phyloP scores from a whole-genome alignment of 2,329 filamentous ascomycete genomes.

The Colletotrichum sp. region DNA sequence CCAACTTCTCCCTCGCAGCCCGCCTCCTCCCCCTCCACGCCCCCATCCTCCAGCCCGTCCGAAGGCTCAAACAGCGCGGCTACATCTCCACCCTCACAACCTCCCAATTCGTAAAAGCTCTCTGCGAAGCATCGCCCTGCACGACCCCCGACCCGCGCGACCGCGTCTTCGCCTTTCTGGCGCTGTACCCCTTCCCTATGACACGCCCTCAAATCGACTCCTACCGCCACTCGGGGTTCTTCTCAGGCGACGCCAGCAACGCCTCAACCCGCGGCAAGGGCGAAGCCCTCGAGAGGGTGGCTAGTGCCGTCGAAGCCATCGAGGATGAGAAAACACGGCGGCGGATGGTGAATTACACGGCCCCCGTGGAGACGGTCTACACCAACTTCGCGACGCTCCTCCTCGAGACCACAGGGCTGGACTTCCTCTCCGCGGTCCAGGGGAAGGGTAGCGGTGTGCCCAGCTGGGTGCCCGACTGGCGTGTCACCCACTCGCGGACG shows the following conservation, averaged over 20 bases:
- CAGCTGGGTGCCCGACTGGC: constrained; percentile 1
- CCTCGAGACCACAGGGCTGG: neutral
- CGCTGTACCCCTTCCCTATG: neutral
- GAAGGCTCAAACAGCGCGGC: neutral
- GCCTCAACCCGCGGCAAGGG: neutral
- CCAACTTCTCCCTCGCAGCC: neutral
- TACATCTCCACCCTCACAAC: neutral
- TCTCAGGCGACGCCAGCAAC: neutral
- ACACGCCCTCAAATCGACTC: neutral
- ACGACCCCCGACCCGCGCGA: neutral
- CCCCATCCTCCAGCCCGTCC: neutral
- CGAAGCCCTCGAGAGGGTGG: neutral
- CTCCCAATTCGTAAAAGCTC: neutral
- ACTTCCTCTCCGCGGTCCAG: neutral
- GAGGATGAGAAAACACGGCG: neutral
- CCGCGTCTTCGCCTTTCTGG: neutral
- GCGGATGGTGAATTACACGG: neutral
- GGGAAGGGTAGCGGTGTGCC: neutral
- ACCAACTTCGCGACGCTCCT: neutral
- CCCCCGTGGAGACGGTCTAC: neutral
- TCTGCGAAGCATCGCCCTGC: neutral
- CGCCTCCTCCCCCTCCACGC: neutral
- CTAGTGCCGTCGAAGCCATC: neutral
- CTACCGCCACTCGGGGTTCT: neutral
- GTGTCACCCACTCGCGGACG: neutral